Conservation (phyloP, 2,329 filamentous ascomycete species). For the Zymoseptoria brevis region DNA sequence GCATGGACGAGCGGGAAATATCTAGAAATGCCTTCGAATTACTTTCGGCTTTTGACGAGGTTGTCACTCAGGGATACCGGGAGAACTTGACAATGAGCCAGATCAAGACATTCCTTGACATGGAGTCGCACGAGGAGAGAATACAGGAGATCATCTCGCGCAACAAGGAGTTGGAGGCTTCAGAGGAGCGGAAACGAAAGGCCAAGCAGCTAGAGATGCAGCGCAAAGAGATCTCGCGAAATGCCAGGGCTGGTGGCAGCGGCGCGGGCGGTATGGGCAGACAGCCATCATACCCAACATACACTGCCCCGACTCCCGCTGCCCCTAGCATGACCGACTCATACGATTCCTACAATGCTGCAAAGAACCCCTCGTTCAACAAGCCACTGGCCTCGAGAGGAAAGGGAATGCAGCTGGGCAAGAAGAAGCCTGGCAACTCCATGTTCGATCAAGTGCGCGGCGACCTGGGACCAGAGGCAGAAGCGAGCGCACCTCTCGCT, state of each 20-base stretch:
- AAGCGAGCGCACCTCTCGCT: slow-evolving; percentile 64
- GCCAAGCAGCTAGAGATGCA: slow-evolving; percentile 99
- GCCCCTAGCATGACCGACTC: slow-evolving; percentile 68
- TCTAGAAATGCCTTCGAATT: slow-evolving; percentile 91
- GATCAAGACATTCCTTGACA: slow-evolving; percentile 98
- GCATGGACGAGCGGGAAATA: slow-evolving; percentile 90
- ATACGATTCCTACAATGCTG: slow-evolving; percentile 90
- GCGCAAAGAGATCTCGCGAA: slow-evolving; percentile 86
- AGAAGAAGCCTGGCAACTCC: slow-evolving; percentile 96
- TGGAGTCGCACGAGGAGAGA: slow-evolving; percentile 98
- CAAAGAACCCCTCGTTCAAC: slow-evolving; percentile 86
- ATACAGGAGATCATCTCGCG: slow-evolving; percentile 94
- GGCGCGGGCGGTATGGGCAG: slow-evolving; percentile 50
- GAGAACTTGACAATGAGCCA: slow-evolving; percentile 95
- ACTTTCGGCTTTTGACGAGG: slow-evolving; percentile 91
- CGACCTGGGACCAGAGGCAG: slow-evolving; percentile 79
- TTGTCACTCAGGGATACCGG: slow-evolving; percentile 89
- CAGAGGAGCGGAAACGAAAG: slow-evolving; percentile 95
- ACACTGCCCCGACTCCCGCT: slow-evolving; percentile 80
- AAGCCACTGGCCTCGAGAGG: slow-evolving; percentile 72
- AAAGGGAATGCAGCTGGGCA: slow-evolving; percentile 98
- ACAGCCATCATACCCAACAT: slow-evolving; percentile 78
- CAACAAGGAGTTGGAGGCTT: slow-evolving; percentile 98
- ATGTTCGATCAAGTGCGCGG: slow-evolving; percentile 94
- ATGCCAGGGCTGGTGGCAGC: slow-evolving; percentile 44